Conservation (phyloP, 2,329 filamentous ascomycete species). For the Pseudonectria foliicola region DNA sequence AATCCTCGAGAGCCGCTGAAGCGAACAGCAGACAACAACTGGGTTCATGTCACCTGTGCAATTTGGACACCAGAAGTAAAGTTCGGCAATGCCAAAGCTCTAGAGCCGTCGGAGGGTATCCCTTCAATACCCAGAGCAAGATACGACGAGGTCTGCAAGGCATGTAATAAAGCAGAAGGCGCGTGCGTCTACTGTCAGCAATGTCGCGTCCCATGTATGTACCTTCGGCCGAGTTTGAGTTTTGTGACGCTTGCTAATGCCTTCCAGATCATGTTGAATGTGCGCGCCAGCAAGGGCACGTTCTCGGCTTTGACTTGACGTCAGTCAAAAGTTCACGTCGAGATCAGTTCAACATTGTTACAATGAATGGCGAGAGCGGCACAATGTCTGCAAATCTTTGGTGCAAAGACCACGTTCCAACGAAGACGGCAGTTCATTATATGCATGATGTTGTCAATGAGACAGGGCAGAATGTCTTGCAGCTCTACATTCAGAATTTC, state of each 20-base stretch:
- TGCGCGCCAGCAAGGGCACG: conserved; percentile 74
- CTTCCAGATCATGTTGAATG: conserved; percentile 79
- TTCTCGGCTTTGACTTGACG: conserved; percentile 82
- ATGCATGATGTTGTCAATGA: conserved; percentile 71
- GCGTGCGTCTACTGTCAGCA: conserved; percentile 79
- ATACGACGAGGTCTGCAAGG: conserved; percentile 73
- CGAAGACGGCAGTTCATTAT: conserved; percentile 65
- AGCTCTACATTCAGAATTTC: conserved; percentile 80
- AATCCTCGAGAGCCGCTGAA: conserved; percentile 88
- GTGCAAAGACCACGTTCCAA: conserved; percentile 80
- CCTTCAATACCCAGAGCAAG: conserved; percentile 66
- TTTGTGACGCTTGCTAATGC: conserved; percentile 5
- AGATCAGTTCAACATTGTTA: conserved; percentile 73
- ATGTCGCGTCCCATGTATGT: conserved; percentile 50
- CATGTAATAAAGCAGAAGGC: conserved; percentile 69
- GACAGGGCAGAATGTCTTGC: conserved; percentile 69
- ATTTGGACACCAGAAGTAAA: conserved; percentile 89
- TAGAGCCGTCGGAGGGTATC: conserved; percentile 86
- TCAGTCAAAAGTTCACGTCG: conserved; percentile 84
- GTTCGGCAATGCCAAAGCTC: conserved; percentile 74
- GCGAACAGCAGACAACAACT: conserved; percentile 92
- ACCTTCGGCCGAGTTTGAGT: not conserved
- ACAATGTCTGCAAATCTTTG: conserved; percentile 80
- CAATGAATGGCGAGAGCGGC: conserved; percentile 72
- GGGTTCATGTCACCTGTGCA: conserved; percentile 93